A percentile compares a stretch with the other conserved stretches of the same genome.
phyloP scores from a whole-genome alignment of 1,284 basidiomycete genomes.

The Ceratorhiza oryzae-sativae region DNA sequence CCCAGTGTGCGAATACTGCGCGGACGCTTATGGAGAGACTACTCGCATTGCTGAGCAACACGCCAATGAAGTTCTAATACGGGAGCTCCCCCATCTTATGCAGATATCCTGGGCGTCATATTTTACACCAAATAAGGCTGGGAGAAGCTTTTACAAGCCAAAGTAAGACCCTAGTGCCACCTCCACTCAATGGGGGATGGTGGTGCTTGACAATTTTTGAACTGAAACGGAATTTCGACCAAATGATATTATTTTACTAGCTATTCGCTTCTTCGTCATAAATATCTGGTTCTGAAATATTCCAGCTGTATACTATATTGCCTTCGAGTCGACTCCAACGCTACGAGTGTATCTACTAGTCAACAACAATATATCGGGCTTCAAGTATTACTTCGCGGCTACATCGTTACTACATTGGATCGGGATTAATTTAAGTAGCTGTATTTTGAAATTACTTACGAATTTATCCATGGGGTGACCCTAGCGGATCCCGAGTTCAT shows the following conservation, averaged over 20 bases:
- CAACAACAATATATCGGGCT: no score
- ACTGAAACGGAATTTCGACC: no score
- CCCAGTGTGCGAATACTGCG: neutral
- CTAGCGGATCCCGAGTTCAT: no score
- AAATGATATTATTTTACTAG: no score
- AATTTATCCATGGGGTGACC: no score
- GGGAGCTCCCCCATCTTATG: neutral
- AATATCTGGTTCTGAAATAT: no score
- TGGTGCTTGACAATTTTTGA: no score
- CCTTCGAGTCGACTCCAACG: neutral
- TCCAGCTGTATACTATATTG: neutral
- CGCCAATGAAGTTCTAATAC: neutral
- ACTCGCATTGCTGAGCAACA: conserved; percentile 11
- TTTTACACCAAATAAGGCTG: conserved; percentile 12
- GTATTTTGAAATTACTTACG: no score
- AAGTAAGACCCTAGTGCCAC: neutral
- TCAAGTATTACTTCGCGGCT: no score
- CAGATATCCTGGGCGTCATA: conserved; percentile 25
- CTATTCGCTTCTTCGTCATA: no score
- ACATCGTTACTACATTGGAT: no score
- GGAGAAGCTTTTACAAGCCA: conserved; percentile 9
- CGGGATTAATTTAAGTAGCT: no score
- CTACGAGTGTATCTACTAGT: neutral
- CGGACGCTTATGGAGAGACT: neutral
- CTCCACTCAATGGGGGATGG: neutral